A percentile compares a stretch with the other conserved stretches of the same genome.
These are phyloP conservation scores for Lepidium didymum DNA, from an alignment of 345 rosid species.

Conservation along the genomic window DNA sequence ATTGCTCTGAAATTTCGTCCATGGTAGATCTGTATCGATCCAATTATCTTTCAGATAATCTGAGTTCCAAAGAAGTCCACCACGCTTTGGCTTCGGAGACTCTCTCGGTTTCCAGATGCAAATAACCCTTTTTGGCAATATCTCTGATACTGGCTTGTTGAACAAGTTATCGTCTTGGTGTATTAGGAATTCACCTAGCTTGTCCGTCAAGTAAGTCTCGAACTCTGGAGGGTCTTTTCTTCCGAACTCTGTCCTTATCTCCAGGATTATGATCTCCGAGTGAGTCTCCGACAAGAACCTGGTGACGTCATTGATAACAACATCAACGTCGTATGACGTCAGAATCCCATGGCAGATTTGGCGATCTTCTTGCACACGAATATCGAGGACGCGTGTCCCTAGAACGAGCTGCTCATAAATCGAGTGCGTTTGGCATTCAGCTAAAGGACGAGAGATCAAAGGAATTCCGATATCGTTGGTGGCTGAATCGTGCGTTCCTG, in stretches of 20 bases:
- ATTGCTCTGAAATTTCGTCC: constrained; percentile 69
- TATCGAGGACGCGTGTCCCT: constrained; percentile 65
- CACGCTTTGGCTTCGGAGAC: constrained; percentile 46
- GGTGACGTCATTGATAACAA: constrained; percentile 55
- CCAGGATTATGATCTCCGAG: constrained; percentile 64
- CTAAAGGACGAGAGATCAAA: constrained; percentile 54
- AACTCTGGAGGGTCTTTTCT: constrained; percentile 65
- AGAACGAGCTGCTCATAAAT: constrained; percentile 59
- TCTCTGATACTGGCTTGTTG: constrained; percentile 42
- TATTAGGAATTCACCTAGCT: constrained; percentile 54
- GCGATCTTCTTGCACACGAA: constrained; percentile 62
- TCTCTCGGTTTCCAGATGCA: constrained; percentile 83
- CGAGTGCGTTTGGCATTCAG: constrained; percentile 71
- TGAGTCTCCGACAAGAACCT: constrained; percentile 63
- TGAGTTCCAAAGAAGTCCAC: constrained; percentile 55
- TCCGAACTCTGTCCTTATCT: constrained; percentile 78
- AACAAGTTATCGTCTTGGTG: constrained; percentile 60
- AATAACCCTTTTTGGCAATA: constrained; percentile 69
- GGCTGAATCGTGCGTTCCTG: constrained; percentile 91
- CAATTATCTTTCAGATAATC: constrained; percentile 70
- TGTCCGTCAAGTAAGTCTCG: constrained; percentile 54
- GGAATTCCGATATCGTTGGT: constrained; percentile 72
- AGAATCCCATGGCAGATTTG: constrained; percentile 74
- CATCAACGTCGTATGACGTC: constrained; percentile 47
- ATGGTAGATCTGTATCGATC: constrained; percentile 78